phyloP scores from a whole-genome alignment of 305 asterid species.

The Euphrasia arctica region DNA sequence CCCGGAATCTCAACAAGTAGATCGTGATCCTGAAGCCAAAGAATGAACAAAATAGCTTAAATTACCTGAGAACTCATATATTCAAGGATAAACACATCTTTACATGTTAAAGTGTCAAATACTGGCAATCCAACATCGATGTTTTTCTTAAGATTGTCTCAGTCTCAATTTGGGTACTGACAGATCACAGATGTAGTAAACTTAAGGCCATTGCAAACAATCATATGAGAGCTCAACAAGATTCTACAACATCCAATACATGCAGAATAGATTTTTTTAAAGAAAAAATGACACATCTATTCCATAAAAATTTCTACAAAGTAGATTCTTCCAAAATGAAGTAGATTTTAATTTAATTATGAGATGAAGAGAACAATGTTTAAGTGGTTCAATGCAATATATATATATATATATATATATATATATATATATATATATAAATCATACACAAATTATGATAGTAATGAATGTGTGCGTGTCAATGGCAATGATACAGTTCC shows the following conservation, averaged over 20 bases:
- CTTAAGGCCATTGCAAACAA: slow-evolving; percentile 2
- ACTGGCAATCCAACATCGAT: neutral
- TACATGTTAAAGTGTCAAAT: neutral
- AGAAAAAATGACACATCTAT: neutral
- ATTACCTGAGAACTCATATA: neutral
- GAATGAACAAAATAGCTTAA: slow-evolving; percentile 13
- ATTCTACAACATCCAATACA: neutral
- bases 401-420: too few species aligned
- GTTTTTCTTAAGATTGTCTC: slow-evolving; percentile 5
- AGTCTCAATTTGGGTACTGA: neutral
- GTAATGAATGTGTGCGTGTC: neutral
- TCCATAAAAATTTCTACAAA: neutral
- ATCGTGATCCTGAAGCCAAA: slow-evolving; percentile 46
- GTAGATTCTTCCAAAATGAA: neutral
- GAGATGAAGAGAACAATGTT: slow-evolving; percentile 1
- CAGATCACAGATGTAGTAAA: neutral
- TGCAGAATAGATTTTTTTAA: neutral
- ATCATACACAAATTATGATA: neutral
- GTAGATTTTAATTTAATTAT: neutral
- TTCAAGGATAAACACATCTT: neutral
- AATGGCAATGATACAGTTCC: slow-evolving; percentile 2
- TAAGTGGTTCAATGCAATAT: neutral
- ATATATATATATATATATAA: neutral
- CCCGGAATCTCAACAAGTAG: slow-evolving; percentile 84
- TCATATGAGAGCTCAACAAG: neutral